These are phyloP conservation scores for Dissophora globulifera DNA, from an alignment of 192 early-diverging fungal species.

Conservation along the genomic window DNA sequence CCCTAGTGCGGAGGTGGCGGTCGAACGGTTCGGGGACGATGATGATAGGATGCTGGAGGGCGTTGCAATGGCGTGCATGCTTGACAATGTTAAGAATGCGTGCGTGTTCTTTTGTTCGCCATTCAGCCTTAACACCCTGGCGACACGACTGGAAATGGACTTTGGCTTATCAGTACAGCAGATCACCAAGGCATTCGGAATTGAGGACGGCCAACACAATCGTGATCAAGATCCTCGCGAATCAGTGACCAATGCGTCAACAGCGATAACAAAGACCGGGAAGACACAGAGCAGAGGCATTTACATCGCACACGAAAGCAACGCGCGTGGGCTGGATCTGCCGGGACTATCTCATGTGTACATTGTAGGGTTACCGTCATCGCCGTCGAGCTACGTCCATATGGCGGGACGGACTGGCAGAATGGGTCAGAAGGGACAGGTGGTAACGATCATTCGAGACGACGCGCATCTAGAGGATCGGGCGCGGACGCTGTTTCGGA, in stretches of 20 bases:
- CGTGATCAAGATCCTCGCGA: not conserved
- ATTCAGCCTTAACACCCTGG: conserved; percentile 41
- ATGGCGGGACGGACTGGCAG: conserved; percentile 90
- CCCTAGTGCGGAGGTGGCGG: not conserved
- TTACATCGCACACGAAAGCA: conserved; percentile 76
- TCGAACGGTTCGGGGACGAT: conserved; percentile 50
- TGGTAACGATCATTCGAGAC: conserved; percentile 62
- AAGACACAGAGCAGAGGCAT: conserved; percentile 31
- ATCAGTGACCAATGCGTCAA: too few species aligned
- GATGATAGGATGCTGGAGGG: conserved; percentile 64
- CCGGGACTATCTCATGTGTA: conserved; percentile 82
- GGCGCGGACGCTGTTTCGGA: conserved; percentile 55
- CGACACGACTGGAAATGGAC: conserved; percentile 35
- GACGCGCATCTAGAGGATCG: conserved; percentile 53
- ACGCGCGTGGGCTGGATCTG: conserved; percentile 87
- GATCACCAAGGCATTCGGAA: conserved; percentile 38
- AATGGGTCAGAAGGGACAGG: conserved; percentile 70
- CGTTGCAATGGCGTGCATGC: conserved; percentile 53
- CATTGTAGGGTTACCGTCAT: conserved; percentile 81
- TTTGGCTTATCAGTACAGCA: conserved; percentile 49
- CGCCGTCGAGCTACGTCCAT: conserved; percentile 79
- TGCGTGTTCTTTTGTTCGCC: conserved; percentile 60
- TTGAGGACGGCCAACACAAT: not conserved
- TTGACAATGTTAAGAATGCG: conserved; percentile 57
- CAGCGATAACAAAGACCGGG: too few species aligned